phyloP scores from a whole-genome alignment of 75 land plant genomes.

The Ceratopteris richardii region DNA sequence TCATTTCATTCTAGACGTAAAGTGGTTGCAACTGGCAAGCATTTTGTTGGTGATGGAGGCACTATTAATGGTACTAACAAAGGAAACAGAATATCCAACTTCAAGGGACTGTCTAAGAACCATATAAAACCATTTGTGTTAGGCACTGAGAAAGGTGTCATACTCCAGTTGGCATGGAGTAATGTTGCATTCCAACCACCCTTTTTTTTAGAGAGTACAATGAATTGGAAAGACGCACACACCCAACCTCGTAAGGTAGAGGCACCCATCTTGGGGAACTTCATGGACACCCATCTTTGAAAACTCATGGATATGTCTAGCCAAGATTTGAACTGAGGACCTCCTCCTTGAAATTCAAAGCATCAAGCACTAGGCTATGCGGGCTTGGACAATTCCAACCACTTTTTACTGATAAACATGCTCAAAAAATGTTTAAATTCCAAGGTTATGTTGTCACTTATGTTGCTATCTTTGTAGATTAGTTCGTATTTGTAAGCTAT shows the following conservation, averaged over 20 bases:
- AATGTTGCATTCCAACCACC: constrained; percentile 31
- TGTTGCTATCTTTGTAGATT: too few relatives aligned
- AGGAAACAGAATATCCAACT: constrained; percentile 15
- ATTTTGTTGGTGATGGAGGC: constrained; percentile 30
- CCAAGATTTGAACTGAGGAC: too few relatives aligned
- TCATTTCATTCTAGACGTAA: constrained; percentile 9
- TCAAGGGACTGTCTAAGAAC: constrained; percentile 9
- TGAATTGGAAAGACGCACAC: too few relatives aligned
- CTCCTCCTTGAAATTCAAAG: too few relatives aligned
- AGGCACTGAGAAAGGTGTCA: constrained; percentile 26
- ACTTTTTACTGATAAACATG: constrained; percentile 12
- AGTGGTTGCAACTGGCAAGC: constrained; percentile 30
- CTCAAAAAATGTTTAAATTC: constrained; percentile 18
- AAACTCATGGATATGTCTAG: too few relatives aligned
- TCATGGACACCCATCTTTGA: too few relatives aligned
- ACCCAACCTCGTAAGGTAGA: too few relatives aligned
- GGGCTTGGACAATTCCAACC: too few relatives aligned
- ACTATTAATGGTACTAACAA: constrained; percentile 18
- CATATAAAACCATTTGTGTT: constrained; percentile 25
- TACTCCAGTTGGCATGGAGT: constrained; percentile 32
- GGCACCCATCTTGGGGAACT: too few relatives aligned
- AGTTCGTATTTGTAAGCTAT: too few relatives aligned
- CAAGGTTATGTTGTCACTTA: constrained; percentile 12
- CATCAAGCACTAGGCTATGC: too few relatives aligned
- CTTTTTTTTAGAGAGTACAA: too few relatives aligned